A percentile compares a stretch with the other conserved stretches of the same genome.
Conservation (phyloP, 176 grass and related monocot species). For the Aechmea fasciata region DNA sequence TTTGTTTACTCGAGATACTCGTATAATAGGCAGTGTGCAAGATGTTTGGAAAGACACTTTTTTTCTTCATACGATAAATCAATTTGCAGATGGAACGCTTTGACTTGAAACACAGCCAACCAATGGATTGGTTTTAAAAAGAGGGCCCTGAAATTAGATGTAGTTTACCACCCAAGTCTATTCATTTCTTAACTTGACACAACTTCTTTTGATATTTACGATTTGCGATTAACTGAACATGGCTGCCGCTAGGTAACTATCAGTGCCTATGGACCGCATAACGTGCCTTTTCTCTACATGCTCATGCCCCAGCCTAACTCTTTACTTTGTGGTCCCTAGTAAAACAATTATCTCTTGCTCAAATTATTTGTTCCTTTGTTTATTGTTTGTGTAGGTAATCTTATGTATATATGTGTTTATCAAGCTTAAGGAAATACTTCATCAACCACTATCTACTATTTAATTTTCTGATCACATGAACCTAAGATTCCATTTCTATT, state of each 20-base stretch:
- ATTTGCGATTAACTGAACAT: not conserved
- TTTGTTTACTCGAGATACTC: too few species aligned
- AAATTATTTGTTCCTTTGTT: not conserved
- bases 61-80: too few species aligned
- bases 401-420: not conserved
- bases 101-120: not conserved
- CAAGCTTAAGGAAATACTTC: too few species aligned
- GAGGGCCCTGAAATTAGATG: not conserved
- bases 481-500: not conserved
- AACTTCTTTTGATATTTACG: not conserved
- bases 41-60: too few species aligned
- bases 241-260: not conserved
- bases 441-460: too few species aligned
- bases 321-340: not conserved
- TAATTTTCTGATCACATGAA: not conserved
- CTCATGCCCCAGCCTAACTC: not conserved
- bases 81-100: too few species aligned
- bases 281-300: not conserved
- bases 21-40: too few species aligned
- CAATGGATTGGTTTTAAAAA: not conserved
- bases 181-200: not conserved
- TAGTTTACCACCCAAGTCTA: not conserved
- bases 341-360: not conserved
- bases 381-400: not conserved
- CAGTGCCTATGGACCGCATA: not conserved